Evolutionary conservation across 371 early-diverging fungal genomes (phyloP), one percentile per base, ranked within the genome.

Genomic region (Apophysomyces trapeziformis): DNA sequence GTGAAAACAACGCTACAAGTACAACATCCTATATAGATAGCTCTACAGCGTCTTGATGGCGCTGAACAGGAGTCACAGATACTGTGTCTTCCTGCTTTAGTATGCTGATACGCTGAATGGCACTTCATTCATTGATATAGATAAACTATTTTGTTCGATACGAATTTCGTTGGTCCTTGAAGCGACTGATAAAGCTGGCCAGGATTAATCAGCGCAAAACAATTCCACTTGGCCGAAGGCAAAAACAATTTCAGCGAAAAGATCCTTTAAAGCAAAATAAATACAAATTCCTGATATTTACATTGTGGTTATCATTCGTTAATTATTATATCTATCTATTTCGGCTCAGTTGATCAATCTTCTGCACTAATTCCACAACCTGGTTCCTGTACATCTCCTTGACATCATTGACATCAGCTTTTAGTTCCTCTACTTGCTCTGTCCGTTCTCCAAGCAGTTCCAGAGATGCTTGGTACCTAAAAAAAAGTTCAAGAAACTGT

Each of bases 371-470:
- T 26, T 91, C 90, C 47, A 88, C 82, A 21, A 94, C 80, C 77
- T 96, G 95, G 45, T 76, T 80, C 37, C 87, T 79, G 75, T 91
- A 95, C 67, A 87, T 87, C 43, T 82, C 87, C 68, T 91, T 94
- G 66, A 95, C 88, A 67, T 96, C 96, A 2, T 68, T 68, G 47
- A 96, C 85, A 73, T 95, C 95, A 3, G 88, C 89, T 66, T 89
- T 82, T 14, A 96, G 76, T 58, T 96, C 97, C 57, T 90, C 84
- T 12, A 93, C 91, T 62, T 88, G 86, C 68, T 96, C 97, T 13
- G 94, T 93, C 68, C 90, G 88, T 72, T 95, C 96, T 13, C 97
- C 97, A 44, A 96, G 73, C 71, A 96, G 73, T 73, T 93, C 96
- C 5, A 96, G 74, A 12, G 92, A 90, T 5, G 93, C 89, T 57